Percentiles rank a stretch among this genome's conserved stretches.
Evolutionary conservation across 2,329 filamentous ascomycete species (phyloP).

Genomic region (Monosporascus sp.): DNA sequence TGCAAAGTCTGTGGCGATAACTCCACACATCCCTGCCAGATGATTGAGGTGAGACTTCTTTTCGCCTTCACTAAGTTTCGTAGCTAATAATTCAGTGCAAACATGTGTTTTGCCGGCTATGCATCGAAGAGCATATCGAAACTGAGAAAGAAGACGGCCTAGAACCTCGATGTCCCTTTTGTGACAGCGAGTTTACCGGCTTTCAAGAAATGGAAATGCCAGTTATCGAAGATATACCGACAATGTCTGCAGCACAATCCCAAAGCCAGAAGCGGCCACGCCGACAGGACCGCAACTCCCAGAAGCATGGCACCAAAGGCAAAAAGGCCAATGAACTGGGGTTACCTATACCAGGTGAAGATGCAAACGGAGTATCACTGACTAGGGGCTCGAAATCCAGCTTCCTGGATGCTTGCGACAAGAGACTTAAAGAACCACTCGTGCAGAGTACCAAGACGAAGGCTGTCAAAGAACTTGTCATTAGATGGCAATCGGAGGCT

Average conservation of each 20-base stretch:
- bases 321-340: background rate
- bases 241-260: background rate
- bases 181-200: background rate
- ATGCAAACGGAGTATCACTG: background rate
- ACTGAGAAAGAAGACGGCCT: background rate
- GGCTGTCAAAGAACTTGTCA: background rate
- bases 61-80: background rate
- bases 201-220: background rate
- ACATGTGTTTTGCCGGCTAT: background rate
- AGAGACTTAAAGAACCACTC: background rate
- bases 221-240: background rate
- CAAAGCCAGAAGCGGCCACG: background rate
- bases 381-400: background rate
- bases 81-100: background rate
- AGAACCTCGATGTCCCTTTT: background rate
- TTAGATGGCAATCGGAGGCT: conserved; percentile 2
- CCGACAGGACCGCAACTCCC: background rate
- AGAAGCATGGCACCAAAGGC: background rate
- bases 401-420: background rate
- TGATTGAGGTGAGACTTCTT: background rate
- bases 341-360: background rate
- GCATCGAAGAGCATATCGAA: background rate
- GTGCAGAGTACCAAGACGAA: background rate
- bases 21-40: background rate
- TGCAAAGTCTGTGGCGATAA: background rate